These are phyloP conservation scores for Pleurotus tuoliensis DNA, from an alignment of 768 basidiomycete genomes.

Conservation along the genomic window DNA sequence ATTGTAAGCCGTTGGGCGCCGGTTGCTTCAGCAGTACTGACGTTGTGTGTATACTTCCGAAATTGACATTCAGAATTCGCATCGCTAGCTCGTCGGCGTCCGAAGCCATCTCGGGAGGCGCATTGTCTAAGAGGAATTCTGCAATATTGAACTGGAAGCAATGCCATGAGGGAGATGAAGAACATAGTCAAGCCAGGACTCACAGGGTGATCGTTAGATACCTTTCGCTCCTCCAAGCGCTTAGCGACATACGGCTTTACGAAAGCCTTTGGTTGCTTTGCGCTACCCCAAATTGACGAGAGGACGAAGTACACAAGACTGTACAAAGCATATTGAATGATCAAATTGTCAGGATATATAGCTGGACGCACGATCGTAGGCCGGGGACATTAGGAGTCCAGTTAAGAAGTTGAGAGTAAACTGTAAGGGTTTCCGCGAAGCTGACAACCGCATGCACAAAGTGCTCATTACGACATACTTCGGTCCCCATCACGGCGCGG, in stretches of 20 bases:
- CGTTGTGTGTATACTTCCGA: slow-evolving; percentile 37
- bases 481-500: slow-evolving; percentile 32
- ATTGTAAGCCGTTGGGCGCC: background rate
- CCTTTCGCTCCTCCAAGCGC: slow-evolving; percentile 20
- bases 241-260: slow-evolving; percentile 26
- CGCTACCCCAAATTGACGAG: slow-evolving; percentile 27
- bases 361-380: slow-evolving; percentile 25
- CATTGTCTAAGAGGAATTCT: slow-evolving; percentile 25
- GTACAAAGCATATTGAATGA: background rate
- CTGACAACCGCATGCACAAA: slow-evolving; percentile 30
- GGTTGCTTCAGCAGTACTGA: slow-evolving; percentile 12
- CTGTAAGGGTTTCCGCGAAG: slow-evolving; percentile 29
- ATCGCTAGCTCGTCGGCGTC: slow-evolving; percentile 25
- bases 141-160: slow-evolving; percentile 19
- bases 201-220: slow-evolving; percentile 23
- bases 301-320: slow-evolving; percentile 29
- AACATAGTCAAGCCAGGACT: slow-evolving; percentile 2
- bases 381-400: slow-evolving; percentile 22
- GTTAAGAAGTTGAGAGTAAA: slow-evolving; percentile 30
- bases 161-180: background rate
- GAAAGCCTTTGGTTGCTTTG: slow-evolving; percentile 25
- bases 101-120: slow-evolving; percentile 26
- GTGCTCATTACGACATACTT: slow-evolving; percentile 29
- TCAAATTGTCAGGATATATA: background rate
- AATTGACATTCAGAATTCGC: slow-evolving; percentile 35